Evolutionary conservation across 75 land plant species (phyloP), one percentile per base, ranked within the genome.

Genomic region (Azolla pinnata): DNA sequence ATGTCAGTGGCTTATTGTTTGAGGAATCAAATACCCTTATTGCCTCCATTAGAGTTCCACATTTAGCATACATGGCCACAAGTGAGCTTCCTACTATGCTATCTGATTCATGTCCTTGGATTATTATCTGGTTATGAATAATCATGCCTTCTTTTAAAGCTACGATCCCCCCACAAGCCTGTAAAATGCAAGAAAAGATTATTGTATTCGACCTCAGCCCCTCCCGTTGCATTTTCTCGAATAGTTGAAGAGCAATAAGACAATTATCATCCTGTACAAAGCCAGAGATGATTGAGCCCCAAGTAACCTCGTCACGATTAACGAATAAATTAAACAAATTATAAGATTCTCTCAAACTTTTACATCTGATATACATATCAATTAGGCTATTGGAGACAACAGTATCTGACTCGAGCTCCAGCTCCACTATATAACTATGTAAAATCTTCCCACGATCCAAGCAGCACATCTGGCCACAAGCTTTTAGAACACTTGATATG

Each of bases 251-350:
- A 50, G 61, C 71, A 26, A 26, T 44, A 12, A 38, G 10, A 29
- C 14, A 29, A 2, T 59, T 12, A 12, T 48, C 64, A 17, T 34
- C 27, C 18, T 66, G 63, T 47, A 68, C 78, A 51, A 68, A 87
- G 65, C 86, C 80, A 34, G 74, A 67, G 27, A 83, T 69, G 77
- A 87, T 60, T 23, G 81, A 33, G 18, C 74, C 67, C 83, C 80
- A 84, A 2, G 85, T 54, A 44, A 88, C 79, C 9, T 19, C 35
- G 32, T 62, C 34, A 29, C 27, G 58, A 24, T 18, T 31, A 21
- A 10, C 30, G 28, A 30, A 27, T 30, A 18, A 20, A 2, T 62
- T 25, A 20, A 62, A 62, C 28, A 62, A 21, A 21, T 29, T 26
- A 17, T 29, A 25, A 1, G 56, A 56, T 23, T 50, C 33, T 1